These are phyloP conservation scores for Heterobasidion occidentale DNA, from an alignment of 1,284 basidiomycete species.

Conservation along the genomic window DNA sequence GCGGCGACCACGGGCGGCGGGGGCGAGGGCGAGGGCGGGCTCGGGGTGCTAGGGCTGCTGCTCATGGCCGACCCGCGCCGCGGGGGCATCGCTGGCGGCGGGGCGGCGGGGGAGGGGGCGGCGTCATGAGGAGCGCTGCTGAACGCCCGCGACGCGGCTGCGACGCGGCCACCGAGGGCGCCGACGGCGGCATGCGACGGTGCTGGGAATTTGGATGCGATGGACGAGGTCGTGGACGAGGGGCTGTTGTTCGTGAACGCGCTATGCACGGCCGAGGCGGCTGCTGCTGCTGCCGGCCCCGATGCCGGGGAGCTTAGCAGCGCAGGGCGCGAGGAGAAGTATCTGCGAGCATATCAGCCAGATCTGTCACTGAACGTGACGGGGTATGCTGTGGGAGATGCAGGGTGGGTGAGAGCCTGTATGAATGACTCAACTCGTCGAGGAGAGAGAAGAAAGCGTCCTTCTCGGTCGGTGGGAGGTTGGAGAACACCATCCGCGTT, in stretches of 20 bases:
- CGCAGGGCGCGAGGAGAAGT: slow-evolving; percentile 71
- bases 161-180: slow-evolving; percentile 7
- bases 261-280: slow-evolving; percentile 38
- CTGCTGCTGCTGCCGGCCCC: slow-evolving; percentile 13
- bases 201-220: not conserved
- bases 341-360: slow-evolving; percentile 32
- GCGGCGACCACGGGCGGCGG: not conserved
- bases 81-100: not conserved
- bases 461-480: slow-evolving; percentile 57
- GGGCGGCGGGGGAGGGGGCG: not conserved
- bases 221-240: not conserved
- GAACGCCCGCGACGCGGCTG: slow-evolving; percentile 9
- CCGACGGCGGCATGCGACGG: not conserved
- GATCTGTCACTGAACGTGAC: not conserved
- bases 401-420: not conserved
- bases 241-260: slow-evolving; percentile 33
- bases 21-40: not conserved
- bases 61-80: not conserved
- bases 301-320: slow-evolving; percentile 24
- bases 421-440: slow-evolving; percentile 48
- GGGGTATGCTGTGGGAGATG: not conserved
- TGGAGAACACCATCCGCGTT: slow-evolving; percentile 56
- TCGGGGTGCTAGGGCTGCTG: not conserved
- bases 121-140: slow-evolving; percentile 1
- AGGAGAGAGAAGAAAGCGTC: slow-evolving; percentile 72